Percentiles rank a stretch among this genome's conserved stretches.
These are phyloP conservation scores for Sphaerulina vaccinii DNA, from an alignment of 2,329 filamentous ascomycete genomes.

Conservation along the genomic window DNA sequence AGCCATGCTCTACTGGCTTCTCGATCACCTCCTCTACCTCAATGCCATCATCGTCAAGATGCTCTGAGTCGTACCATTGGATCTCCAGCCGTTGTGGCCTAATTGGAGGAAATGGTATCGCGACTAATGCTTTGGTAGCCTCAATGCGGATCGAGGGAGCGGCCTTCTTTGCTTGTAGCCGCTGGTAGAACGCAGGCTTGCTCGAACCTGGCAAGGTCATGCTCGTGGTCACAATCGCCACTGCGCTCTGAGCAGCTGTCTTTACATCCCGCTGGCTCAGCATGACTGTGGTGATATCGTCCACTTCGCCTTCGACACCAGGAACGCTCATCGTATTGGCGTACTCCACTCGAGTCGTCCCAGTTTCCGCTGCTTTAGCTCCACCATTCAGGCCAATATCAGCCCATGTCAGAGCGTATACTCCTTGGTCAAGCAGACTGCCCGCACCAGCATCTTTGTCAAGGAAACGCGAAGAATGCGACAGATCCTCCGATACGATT, in stretches of 20 bases:
- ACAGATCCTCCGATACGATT: conserved; percentile 28
- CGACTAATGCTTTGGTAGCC: conserved; percentile 31
- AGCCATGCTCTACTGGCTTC: conserved; percentile 30
- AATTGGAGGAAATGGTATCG: conserved; percentile 33
- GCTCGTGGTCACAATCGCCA: conserved; percentile 30
- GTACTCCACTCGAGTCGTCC: conserved; percentile 25
- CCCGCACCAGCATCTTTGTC: conserved; percentile 17
- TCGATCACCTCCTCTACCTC: conserved; percentile 31
- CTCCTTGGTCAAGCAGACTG: conserved; percentile 19
- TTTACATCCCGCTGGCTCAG: conserved; percentile 26
- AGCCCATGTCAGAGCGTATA: conserved; percentile 19
- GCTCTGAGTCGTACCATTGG: conserved; percentile 30
- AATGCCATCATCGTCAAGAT: conserved; percentile 29
- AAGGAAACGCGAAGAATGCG: conserved; percentile 14
- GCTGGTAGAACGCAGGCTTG: conserved; percentile 27
- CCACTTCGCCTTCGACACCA: conserved; percentile 30
- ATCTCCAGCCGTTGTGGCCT: conserved; percentile 31
- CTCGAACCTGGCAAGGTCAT: conserved; percentile 30
- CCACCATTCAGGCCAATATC: conserved; percentile 10
- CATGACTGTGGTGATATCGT: conserved; percentile 35
- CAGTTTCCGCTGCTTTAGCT: conserved; percentile 1
- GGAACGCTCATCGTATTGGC: conserved; percentile 26
- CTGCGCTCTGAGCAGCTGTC: conserved; percentile 7
- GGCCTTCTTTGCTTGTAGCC: conserved; percentile 19
- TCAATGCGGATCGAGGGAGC: conserved; percentile 13